Base-by-base conservation (phyloP, 2,329 filamentous ascomycete genomes). In the Aspergillus sp. region DNA sequence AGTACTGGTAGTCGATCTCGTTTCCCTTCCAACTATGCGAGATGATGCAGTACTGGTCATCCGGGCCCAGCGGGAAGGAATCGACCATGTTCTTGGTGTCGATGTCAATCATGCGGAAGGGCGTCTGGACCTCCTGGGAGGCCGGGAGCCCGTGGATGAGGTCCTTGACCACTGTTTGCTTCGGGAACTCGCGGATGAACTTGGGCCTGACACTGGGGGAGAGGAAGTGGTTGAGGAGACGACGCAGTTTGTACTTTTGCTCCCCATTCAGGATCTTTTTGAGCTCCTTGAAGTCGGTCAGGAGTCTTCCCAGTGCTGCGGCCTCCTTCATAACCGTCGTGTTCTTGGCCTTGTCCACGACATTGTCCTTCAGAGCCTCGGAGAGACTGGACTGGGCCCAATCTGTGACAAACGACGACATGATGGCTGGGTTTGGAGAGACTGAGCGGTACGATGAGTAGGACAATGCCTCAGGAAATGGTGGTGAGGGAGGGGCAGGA, bases 1-100 rank as follows among this genome's bases (percentile, higher is more conserved):
- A 59, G 52, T 66, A 65, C n/a, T 55, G 49, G 19, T 64, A 64
- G 16, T 58, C 60, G 10, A 71, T 56, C 47, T 71, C 70, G 7
- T 48, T 44, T 2, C 66, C 68, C 55, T 70, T 71, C 68, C 68
- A 72, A 31, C 66, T 65, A 42, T 71, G 68, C 2, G 68, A 71
- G 2, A 71, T 55, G 50, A 72, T 71, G 21, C 67, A 69, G 49
- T 71, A 72, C 34, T 70, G 67, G 19, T 64, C 65, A 0, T 59
- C 55, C 9, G 47, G 34, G 17, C 63, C 62, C 31, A 67, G 59
- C 25, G 56, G 55, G 2, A 59, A 62, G 32, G 57, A 62, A 32
- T 63, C 55, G 3, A 69, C 63, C 34, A 71, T 51, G 32, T 68
- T 64, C 10, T 57, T 60, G 2, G 69, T 71, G 14, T 66, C 65